A percentile compares a stretch with the other conserved stretches of the same genome.
These are phyloP conservation scores for Backusella morwellensis DNA, from an alignment of 192 early-diverging fungal genomes.

Conservation along the genomic window DNA sequence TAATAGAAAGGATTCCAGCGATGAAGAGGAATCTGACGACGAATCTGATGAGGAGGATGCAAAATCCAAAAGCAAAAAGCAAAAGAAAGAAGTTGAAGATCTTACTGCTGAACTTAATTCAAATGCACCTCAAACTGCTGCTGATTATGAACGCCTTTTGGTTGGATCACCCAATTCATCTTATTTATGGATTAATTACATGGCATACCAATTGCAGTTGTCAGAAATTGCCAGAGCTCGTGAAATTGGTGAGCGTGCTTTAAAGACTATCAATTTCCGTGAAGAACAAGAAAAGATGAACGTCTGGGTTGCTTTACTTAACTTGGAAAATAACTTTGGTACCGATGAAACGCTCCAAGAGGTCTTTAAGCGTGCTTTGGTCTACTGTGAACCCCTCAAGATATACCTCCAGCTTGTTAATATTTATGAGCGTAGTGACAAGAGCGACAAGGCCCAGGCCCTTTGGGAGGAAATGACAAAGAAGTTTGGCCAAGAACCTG, in stretches of 20 bases:
- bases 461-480: constrained; percentile 62
- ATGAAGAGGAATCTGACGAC: constrained; percentile 33
- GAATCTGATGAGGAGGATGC: constrained; percentile 32
- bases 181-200: constrained; percentile 98
- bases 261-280: constrained; percentile 86
- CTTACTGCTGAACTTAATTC: constrained; percentile 65
- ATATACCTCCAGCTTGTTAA: constrained; percentile 84
- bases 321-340: constrained; percentile 96
- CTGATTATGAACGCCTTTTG: constrained; percentile 91
- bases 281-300: constrained; percentile 98
- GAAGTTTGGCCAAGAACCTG: constrained; percentile 86
- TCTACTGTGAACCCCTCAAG: constrained; percentile 87
- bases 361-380: constrained; percentile 84
- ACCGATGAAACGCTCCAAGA: constrained; percentile 72
- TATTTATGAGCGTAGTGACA: constrained; percentile 87
- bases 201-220: constrained; percentile 96
- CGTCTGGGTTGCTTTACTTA: constrained; percentile 95
- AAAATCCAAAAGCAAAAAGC: constrained; percentile 52
- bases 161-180: constrained; percentile 95
- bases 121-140: constrained; percentile 70
- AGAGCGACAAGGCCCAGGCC: constrained; percentile 53
- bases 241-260: constrained; percentile 88
- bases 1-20: constrained; percentile 43
- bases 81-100: constrained; percentile 61
- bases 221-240: constrained; percentile 93